These are phyloP conservation scores for Cystobasidium onofrii DNA, from an alignment of 768 basidiomycete genomes.

Conservation along the genomic window DNA sequence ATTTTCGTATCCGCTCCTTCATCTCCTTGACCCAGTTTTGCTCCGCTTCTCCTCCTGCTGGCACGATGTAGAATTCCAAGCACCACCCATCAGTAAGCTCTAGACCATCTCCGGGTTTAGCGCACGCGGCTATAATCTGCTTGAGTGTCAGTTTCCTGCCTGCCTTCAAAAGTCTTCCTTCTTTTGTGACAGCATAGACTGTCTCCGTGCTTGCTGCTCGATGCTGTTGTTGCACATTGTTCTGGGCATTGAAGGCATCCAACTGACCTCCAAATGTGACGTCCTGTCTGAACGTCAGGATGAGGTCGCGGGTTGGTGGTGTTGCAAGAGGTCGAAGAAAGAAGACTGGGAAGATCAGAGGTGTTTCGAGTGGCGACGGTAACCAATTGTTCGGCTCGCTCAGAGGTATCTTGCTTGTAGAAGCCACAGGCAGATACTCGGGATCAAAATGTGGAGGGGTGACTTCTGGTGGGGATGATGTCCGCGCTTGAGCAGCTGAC, in stretches of 20 bases:
- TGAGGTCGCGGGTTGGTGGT: constrained; percentile 66
- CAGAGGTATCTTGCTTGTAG: constrained; percentile 48
- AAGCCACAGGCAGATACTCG: constrained; percentile 46
- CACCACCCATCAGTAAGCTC: constrained; percentile 70
- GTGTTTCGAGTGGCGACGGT: constrained; percentile 51
- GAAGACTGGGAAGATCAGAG: constrained; percentile 73
- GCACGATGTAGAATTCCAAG: constrained; percentile 67
- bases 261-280: constrained; percentile 73
- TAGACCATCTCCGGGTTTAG: constrained; percentile 63
- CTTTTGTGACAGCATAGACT: constrained; percentile 72
- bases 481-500: constrained; percentile 44
- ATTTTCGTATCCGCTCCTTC: constrained; percentile 49
- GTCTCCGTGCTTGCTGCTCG: constrained; percentile 57
- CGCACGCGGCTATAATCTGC: constrained; percentile 62
- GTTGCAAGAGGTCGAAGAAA: constrained; percentile 86
- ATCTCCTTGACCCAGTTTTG: constrained; percentile 78
- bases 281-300: constrained; percentile 74
- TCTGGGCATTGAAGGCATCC: constrained; percentile 52
- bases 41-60: constrained; percentile 62
- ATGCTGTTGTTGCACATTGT: constrained; percentile 52
- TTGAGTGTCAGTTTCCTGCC: constrained; percentile 80
- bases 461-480: constrained; percentile 53
- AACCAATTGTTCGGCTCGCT: constrained; percentile 56
- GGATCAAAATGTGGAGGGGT: constrained; percentile 42
- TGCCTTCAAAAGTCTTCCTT: constrained; percentile 72